phyloP scores from a whole-genome alignment of 176 grass and related monocot genomes.

The bread wheat (Triticum aestivum) region IWGSC_CS_RefSeq_v2.1 NC_057808.1:122581805-122582304 shows the following conservation, averaged over 20 bases:
- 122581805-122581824: background rate
- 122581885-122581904: slow-evolving; percentile 23
- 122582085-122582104: background rate
- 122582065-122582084: background rate
- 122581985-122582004: background rate
- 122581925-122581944: slow-evolving; percentile 5
- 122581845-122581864: slow-evolving; percentile 28
- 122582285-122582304: too few relatives aligned
- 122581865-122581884: slow-evolving; percentile 34
- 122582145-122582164: too few relatives aligned
- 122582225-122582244: background rate
- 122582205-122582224: background rate
- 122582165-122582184: too few relatives aligned
- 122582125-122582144: background rate
- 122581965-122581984: slow-evolving; percentile 17
- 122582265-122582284: too few relatives aligned
- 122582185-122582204: background rate
- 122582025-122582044: background rate
- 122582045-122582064: background rate
- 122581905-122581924: slow-evolving; percentile 20
- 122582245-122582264: too few relatives aligned
- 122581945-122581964: slow-evolving; percentile 16
- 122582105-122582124: background rate
- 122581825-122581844: slow-evolving; percentile 37
- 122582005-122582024: background rate